Evolutionary conservation across 1,284 basidiomycete species (phyloP), one percentile per base, ranked within the genome.

Genomic region (Exsudoporus floridanus): DNA sequence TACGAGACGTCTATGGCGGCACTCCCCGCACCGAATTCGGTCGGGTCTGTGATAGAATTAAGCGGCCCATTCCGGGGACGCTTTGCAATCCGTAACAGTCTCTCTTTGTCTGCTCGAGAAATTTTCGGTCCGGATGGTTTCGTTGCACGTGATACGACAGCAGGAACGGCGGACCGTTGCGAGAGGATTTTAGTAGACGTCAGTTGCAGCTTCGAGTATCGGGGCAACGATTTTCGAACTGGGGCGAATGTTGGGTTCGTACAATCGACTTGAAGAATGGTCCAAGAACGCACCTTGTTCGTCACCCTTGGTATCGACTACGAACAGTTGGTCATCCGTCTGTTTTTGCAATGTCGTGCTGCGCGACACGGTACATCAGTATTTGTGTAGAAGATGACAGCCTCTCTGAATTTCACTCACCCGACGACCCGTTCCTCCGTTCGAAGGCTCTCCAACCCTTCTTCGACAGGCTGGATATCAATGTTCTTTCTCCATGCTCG

Each of bases 401-500:
- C 6, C 31, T 46, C 31, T 18, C 21, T 3, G 31, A 25, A 41
- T 34, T 9, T 39, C 16, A 70, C 81, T 58, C 65, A 90, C 90
- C 92, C 92, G 51, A 80, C 81, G 7, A 86, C 78, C 49, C 90
- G 74, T 69, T 94, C 92, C 67, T 94, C 90, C 6, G 80, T 79
- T 51, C 92, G 77, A 52, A 86, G 73, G 45, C 76, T 80, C 69
- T 95, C 93, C 54, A 95, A 65, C 2, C 81, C 83, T 45, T 78
- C 74, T 62, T 94, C 92, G 36, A 93, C 82, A 35, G 82, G 82
- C 25, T 81, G 81, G 40, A 94, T 79, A 67, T 94, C 84, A 49
- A 94, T 84, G 70, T 96, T 91, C 74, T 97, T 97, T 64, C 94
- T 75, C 94, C 94, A 97, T 49, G 93, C 86, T 54, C 83, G 84